Base-by-base conservation (phyloP, 2,329 filamentous ascomycete genomes). In the Pestalotiopsis sp. region DNA sequence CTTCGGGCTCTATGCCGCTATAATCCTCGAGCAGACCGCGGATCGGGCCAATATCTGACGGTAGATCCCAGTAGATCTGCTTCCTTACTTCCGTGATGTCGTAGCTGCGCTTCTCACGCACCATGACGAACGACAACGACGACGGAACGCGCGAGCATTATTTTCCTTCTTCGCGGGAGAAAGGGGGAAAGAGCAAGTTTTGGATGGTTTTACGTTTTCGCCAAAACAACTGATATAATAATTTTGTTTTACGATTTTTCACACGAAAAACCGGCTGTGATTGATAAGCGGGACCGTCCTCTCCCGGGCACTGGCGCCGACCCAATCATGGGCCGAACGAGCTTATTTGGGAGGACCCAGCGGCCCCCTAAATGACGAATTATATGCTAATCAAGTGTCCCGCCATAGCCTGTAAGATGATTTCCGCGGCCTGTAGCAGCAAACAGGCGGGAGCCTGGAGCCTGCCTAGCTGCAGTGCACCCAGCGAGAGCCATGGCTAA, bases 1-100 rank as follows among this genome's bases (percentile, higher is more conserved):
- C 74, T 9, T 71, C 71, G 14, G 72, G 38, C 38, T 68, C 70
- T 45, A 79, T 72, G 23, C 75, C 74, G 62, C 76, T 77, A 64
- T 78, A 78, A 39, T 73, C 70, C 68, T 74, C 71, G 2, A 79
- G 66, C 2, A 79, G 66, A 14, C 52, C 65, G 38, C 70, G 70
- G 11, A 75, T 73, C 7, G 76, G 71, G 25, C 73, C 74, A 20
- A 77, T 71, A 61, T 78, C 77, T 1, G 71, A 58, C 3, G 77
- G 77, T 6, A 78, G 73, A 14, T 74, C 70, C 52, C 27, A 39
- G 55, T 66, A 66, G 4, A 66, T 20, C 64, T 55, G 52, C 25
- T 41, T 73, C 71, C 55, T 41, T 55, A 66, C 36, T 23, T 66
- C 64, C 25, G 55, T 23, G 55, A 66, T 38, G 45, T 66, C 64